Evolutionary conservation across 176 grass and related monocot species (phyloP).

Genomic region (Aegilops umbellulata): DNA sequence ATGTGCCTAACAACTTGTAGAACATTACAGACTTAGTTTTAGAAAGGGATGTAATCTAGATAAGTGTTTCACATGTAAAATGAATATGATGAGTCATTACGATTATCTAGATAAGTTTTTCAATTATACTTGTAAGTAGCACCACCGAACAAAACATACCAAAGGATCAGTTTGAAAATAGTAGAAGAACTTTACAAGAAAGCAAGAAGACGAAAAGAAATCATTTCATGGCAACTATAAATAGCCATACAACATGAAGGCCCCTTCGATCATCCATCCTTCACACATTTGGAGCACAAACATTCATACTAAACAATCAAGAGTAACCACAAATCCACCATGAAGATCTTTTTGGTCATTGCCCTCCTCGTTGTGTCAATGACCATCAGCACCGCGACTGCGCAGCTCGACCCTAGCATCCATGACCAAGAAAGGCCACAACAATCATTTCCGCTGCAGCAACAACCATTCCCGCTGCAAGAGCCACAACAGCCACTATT

Average conservation of each 20-base stretch:
- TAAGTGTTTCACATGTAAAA: not conserved
- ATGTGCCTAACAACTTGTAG: not conserved
- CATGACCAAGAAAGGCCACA: not conserved
- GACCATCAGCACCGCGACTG: not conserved
- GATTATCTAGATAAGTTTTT: too few species aligned
- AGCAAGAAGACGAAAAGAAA: not conserved
- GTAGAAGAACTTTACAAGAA: not conserved
- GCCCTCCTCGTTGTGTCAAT: not conserved
- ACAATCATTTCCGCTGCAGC: not conserved
- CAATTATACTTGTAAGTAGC: not conserved
- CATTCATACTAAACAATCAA: not conserved
- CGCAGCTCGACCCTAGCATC: not conserved
- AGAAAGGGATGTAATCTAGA: not conserved
- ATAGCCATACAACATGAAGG: too few species aligned
- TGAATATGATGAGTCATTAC: not conserved
- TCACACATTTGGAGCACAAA: not conserved
- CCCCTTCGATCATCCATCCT: too few species aligned
- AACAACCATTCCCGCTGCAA: not conserved
- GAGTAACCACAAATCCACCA: not conserved
- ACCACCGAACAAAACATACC: not conserved
- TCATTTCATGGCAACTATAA: not conserved
- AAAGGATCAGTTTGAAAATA: not conserved
- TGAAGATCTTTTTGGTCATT: not conserved
- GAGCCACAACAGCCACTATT: too few species aligned
- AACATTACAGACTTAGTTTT: constrained; percentile 1